phyloP scores from a whole-genome alignment of 2,329 filamentous ascomycete genomes.

The Talaromyces sp. region DNA sequence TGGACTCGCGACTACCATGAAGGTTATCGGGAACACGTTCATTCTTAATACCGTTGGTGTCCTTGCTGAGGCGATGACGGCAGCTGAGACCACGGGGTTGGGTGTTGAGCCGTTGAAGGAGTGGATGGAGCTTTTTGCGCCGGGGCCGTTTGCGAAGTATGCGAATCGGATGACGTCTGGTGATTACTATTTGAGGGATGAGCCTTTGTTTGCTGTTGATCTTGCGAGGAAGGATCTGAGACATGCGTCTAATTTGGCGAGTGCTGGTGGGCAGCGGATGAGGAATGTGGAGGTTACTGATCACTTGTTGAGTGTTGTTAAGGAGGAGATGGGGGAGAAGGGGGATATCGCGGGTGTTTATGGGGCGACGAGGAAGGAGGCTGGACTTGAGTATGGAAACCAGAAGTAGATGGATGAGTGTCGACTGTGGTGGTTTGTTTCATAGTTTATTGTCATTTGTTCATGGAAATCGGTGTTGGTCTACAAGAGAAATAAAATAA shows the following conservation, averaged over 20 bases:
- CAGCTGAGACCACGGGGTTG: slow-evolving; percentile 79
- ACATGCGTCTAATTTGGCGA: slow-evolving; percentile 71
- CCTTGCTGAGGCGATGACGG: slow-evolving; percentile 73
- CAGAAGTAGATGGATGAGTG: slow-evolving; percentile 10
- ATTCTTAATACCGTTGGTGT: slow-evolving; percentile 80
- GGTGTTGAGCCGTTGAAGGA: slow-evolving; percentile 70
- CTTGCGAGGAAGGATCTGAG: slow-evolving; percentile 79
- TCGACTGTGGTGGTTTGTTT: no score
- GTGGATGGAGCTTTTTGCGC: slow-evolving; percentile 74
- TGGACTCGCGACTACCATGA: slow-evolving; percentile 70
- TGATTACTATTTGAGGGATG: slow-evolving; percentile 74
- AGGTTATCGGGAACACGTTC: slow-evolving; percentile 86
- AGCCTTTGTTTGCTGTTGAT: slow-evolving; percentile 80
- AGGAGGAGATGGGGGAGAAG: slow-evolving; percentile 67
- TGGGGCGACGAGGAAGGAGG: slow-evolving; percentile 74
- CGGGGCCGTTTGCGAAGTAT: slow-evolving; percentile 75
- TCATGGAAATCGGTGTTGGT: no score
- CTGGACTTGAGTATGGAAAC: slow-evolving; percentile 74
- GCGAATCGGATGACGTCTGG: slow-evolving; percentile 72
- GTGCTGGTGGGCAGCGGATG: slow-evolving; percentile 63
- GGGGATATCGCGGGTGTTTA: slow-evolving; percentile 85
- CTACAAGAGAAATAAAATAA: no score
- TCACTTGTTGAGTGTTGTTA: slow-evolving; percentile 68
- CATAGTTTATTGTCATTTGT: no score
- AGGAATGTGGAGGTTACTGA: slow-evolving; percentile 69